Percentiles rank a stretch among this genome's conserved stretches.
These are phyloP conservation scores for Arthrocladium fulminans DNA, from an alignment of 2,329 filamentous ascomycete species.

Conservation along the genomic window DNA sequence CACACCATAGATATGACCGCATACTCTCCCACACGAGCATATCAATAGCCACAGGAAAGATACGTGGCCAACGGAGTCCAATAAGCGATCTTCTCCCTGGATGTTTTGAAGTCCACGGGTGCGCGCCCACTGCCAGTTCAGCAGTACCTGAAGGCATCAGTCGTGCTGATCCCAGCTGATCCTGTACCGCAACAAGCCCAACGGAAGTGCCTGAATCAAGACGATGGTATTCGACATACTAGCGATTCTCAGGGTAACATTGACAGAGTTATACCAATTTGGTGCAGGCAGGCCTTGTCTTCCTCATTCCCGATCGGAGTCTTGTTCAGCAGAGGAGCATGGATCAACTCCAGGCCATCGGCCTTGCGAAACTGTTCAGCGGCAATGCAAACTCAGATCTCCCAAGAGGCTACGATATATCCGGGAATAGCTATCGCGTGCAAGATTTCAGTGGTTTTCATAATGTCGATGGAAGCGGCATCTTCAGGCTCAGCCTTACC, in stretches of 20 bases:
- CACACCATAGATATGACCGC: conserved; percentile 2
- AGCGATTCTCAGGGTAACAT: conserved; percentile 2
- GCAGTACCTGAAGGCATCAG: conserved; percentile 3
- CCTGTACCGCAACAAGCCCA: too few relatives aligned
- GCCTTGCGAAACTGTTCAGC: not conserved
- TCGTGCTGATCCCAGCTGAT: not conserved
- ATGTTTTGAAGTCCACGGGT: conserved; percentile 6
- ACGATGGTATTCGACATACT: not conserved
- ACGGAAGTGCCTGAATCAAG: too few relatives aligned
- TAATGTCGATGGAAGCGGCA: not conserved
- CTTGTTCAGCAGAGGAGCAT: conserved; percentile 3
- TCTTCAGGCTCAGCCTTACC: not conserved
- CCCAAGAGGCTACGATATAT: not conserved
- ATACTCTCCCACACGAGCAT: conserved; percentile 7
- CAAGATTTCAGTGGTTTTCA: conserved; percentile 7
- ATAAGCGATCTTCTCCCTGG: conserved; percentile 7
- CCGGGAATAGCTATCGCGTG: conserved; percentile 9
- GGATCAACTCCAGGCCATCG: not conserved
- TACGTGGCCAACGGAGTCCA: conserved; percentile 8
- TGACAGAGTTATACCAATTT: conserved; percentile 8
- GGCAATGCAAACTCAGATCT: not conserved
- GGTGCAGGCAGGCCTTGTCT: conserved; percentile 1
- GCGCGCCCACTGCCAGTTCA: conserved; percentile 9
- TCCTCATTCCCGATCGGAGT: not conserved
- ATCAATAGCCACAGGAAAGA: not conserved